phyloP scores from a whole-genome alignment of 208 protist species.

The Ichthyophonus hoferi region DNA sequence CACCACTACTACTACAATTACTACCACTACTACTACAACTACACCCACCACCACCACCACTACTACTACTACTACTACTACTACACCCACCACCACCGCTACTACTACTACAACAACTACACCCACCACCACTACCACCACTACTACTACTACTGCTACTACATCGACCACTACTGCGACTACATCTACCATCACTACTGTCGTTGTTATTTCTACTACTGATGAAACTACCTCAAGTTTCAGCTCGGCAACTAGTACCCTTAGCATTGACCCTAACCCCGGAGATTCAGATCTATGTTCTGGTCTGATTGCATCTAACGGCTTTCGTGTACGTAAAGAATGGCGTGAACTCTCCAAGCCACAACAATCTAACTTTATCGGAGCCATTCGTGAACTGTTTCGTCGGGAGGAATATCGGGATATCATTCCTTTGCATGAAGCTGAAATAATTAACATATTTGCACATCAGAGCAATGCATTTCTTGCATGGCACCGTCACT shows the following conservation, averaged over 20 bases:
- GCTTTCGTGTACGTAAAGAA: neutral
- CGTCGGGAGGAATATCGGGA: neutral
- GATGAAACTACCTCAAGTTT: too few relatives aligned
- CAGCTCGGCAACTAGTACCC: neutral
- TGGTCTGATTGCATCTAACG: neutral
- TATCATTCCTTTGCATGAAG: neutral
- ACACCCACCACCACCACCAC: neutral
- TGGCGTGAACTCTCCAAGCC: neutral
- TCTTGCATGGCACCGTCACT: neutral
- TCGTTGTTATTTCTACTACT: neutral
- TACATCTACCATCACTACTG: neutral
- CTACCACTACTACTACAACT: conserved; percentile 1
- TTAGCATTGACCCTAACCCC: neutral
- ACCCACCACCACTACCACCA: neutral
- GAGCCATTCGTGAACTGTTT: neutral
- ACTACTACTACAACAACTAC: neutral
- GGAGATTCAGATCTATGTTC: neutral
- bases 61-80: conserved; percentile 5
- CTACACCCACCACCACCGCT: neutral
- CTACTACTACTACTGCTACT: neutral
- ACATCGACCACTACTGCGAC: neutral
- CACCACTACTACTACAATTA: neutral
- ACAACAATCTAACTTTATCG: neutral
- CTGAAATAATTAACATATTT: neutral
- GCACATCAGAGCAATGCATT: neutral